Base-by-base conservation (phyloP, 345 rosid species). In the Rhizophora mangle region DNA sequence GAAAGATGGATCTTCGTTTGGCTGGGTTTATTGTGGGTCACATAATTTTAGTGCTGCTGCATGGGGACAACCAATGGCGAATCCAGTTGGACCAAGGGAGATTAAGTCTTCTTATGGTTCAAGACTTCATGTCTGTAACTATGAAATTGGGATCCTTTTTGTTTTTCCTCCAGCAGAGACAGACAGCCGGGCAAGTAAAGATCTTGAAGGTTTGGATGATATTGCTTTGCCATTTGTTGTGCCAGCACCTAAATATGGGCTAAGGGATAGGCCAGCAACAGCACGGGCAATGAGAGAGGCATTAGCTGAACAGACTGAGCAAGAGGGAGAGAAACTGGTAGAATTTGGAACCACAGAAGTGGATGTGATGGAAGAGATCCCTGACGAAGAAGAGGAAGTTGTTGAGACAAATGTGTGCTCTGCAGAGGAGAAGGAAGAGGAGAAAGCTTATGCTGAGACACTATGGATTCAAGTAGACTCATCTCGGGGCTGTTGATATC, bases 41-140 rank as follows among this genome's bases (percentile, higher is more conserved):
- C 98, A 91, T 81, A 94, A 91, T 74, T 88, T 91, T 73, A 94
- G 98, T 78, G 83, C 89, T 49, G 95, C 96, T 74, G 97, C 98
- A 20, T 94, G 98, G 97, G 98, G 98, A 70, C 82, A 89, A 65
- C 74, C 79, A 53, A 81, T 87, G 29, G 81, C 86, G 55, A 76
- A 72, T 66, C 78, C 84, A 63, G 54, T 71, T 60, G 71, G 78
- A 59, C 63, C 55, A 22, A 65, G 62, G 64, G 65, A 52, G 70
- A 58, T 74, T 53, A 76, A 70, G 31, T 66, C 76, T 70, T 26
- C 62, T 8, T 55, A 46, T 3, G 64, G 70, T 67, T 70, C 39
- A 37, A 84, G 78, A 70, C 93, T 93, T 83, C 96, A 80, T 60
- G 76, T 93, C 21, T 83, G 91, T 74, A 93, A 93, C 81, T 93